These are phyloP conservation scores for Cucumis cinereus DNA, from an alignment of 306 rosid species.

Conservation along the genomic window DNA sequence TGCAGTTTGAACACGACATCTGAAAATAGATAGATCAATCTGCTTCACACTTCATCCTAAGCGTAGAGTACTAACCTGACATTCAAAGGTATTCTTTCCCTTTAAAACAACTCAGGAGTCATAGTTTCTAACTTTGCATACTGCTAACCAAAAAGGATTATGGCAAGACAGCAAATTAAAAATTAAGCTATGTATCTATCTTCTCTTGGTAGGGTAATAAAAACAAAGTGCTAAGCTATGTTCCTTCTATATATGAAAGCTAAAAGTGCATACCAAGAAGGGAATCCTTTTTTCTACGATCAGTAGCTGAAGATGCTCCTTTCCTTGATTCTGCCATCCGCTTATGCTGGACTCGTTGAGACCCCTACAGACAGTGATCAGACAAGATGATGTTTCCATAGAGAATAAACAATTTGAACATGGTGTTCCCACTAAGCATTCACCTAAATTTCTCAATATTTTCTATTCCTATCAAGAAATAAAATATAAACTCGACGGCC, in stretches of 20 bases:
- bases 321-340: constrained; percentile 55
- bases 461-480: background rate
- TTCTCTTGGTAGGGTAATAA: background rate
- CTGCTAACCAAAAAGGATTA: background rate
- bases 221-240: background rate
- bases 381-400: background rate
- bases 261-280: constrained; percentile 39
- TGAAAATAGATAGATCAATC: background rate
- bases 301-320: constrained; percentile 37
- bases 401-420: background rate
- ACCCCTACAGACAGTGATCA: constrained; percentile 10
- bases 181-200: background rate
- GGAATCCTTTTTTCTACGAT: constrained; percentile 35
- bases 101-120: background rate
- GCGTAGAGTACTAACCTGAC: background rate
- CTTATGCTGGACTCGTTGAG: constrained; percentile 7
- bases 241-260: background rate
- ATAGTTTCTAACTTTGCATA: background rate
- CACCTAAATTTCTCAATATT: background rate
- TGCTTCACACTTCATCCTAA: background rate
- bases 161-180: background rate
- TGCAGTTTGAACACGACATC: constrained; percentile 4
- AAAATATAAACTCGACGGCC: background rate
- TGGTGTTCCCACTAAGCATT: background rate
- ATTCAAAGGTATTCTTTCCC: background rate